Evolutionary conservation across 83 land plant genomes (phyloP).

Genomic region (Isoetes engelmannii): DNA sequence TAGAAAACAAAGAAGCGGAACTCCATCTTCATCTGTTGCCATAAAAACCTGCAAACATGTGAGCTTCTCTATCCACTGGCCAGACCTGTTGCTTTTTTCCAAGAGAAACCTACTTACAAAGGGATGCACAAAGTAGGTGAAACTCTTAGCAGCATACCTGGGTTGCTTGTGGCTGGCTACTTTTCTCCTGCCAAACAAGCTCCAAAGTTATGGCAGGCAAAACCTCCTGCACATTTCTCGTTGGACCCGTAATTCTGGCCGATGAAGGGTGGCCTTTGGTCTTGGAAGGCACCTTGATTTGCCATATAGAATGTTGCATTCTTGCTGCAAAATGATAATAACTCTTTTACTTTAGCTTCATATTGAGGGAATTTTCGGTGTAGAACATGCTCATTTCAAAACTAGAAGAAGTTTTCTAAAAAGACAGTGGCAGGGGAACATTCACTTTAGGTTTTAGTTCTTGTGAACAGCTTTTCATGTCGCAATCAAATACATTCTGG

Average conservation of each 20-base stretch:
- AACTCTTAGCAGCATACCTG: conserved; percentile 39
- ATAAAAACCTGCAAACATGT: conserved; percentile 58
- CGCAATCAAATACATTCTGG: background rate
- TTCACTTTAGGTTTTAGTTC: no score
- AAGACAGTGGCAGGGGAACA: no score
- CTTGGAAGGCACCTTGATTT: conserved; percentile 25
- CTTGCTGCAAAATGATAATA: conserved; percentile 34
- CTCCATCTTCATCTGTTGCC: conserved; percentile 77
- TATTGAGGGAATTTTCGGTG: background rate
- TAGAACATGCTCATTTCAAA: no score
- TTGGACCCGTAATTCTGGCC: background rate
- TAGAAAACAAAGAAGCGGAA: conserved; percentile 66
- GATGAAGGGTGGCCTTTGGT: background rate
- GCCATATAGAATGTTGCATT: conserved; percentile 82
- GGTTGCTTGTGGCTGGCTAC: conserved; percentile 54
- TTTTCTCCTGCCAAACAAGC: conserved; percentile 70
- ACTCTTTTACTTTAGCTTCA: background rate
- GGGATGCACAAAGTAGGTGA: background rate
- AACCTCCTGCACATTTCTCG: conserved; percentile 12
- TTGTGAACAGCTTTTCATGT: background rate
- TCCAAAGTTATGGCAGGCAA: conserved; percentile 40
- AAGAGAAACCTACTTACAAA: conserved; percentile 1
- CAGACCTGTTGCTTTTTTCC: background rate
- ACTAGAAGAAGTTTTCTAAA: no score
- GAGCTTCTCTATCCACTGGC: background rate